Evolutionary conservation across 768 basidiomycete species (phyloP).

Genomic region (Lactifluus echinatus): DNA sequence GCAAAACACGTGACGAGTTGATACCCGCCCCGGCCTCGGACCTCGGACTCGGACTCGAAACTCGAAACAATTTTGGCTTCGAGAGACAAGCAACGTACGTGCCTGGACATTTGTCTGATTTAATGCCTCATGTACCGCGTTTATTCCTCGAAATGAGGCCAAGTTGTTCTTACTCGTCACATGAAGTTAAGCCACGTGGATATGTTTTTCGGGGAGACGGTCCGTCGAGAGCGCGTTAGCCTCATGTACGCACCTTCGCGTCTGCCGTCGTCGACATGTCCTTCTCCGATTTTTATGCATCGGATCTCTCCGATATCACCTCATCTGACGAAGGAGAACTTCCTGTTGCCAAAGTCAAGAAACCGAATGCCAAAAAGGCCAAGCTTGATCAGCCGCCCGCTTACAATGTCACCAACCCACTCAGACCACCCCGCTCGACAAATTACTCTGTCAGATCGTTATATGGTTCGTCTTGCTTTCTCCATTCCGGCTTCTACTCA

Average conservation of each 20-base stretch:
- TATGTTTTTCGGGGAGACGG: background rate
- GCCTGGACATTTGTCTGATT: too few species aligned
- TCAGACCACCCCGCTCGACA: constrained; percentile 23
- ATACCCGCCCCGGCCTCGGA: too few species aligned
- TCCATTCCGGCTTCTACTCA: background rate
- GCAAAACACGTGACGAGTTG: background rate
- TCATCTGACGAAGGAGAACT: constrained; percentile 23
- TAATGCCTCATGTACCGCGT: too few species aligned
- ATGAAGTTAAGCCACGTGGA: too few species aligned
- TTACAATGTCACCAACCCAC: constrained; percentile 17
- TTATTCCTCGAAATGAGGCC: background rate
- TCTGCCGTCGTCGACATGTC: constrained; percentile 12
- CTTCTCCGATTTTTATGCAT: constrained; percentile 23
- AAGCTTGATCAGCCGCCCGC: background rate
- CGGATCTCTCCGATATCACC: constrained; percentile 25
- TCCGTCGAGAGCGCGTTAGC: background rate
- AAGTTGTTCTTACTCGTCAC: too few species aligned
- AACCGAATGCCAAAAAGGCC: constrained; percentile 1
- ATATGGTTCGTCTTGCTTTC: constrained; percentile 22
- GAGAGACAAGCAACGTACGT: too few species aligned
- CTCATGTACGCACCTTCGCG: background rate
- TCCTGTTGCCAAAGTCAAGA: background rate
- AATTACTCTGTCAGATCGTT: constrained; percentile 29
- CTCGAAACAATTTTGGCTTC: too few species aligned
- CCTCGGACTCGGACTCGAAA: too few species aligned